phyloP scores from a whole-genome alignment of 345 rosid genomes.

The Boechera retrofracta region DNA sequence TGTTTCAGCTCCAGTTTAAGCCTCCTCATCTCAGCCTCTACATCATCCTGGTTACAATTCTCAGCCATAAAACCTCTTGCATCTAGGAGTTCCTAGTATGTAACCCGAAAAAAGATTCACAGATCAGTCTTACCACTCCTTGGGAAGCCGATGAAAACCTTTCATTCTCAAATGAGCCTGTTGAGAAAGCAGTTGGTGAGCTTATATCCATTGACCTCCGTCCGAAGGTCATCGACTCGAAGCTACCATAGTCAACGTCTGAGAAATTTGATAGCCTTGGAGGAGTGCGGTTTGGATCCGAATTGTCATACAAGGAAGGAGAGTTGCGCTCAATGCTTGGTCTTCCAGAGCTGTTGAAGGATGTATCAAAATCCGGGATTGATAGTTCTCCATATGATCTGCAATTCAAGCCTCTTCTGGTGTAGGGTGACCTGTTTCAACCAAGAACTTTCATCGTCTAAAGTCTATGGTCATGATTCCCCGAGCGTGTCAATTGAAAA shows the following conservation, averaged over 20 bases:
- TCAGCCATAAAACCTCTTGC: conserved; percentile 29
- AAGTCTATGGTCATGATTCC: conserved; percentile 2
- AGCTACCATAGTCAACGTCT: conserved; percentile 61
- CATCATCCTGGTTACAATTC: conserved; percentile 61
- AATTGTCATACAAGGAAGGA: conserved; percentile 51
- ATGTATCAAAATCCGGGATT: conserved; percentile 65
- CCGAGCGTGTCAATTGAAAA: conserved; percentile 17
- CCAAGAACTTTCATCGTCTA: conserved; percentile 20
- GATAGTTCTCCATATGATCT: conserved; percentile 60
- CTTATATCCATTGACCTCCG: conserved; percentile 56
- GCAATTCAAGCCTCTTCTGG: conserved; percentile 56
- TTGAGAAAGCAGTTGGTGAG: conserved; percentile 49
- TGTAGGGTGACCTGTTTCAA: conserved; percentile 68
- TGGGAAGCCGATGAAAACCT: conserved; percentile 54
- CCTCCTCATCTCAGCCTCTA: conserved; percentile 93
- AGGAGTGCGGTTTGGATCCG: conserved; percentile 48
- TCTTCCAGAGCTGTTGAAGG: conserved; percentile 77
- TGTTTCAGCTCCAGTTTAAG: conserved; percentile 88
- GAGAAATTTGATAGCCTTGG: conserved; percentile 64
- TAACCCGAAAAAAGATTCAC: conserved; percentile 1
- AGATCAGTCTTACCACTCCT: conserved; percentile 47
- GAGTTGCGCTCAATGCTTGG: conserved; percentile 69
- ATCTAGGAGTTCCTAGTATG: neutral
- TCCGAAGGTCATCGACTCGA: conserved; percentile 56
- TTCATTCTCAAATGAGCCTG: conserved; percentile 56